Base-by-base conservation (phyloP, 768 basidiomycete genomes). In the Lyophyllum atratum region DNA sequence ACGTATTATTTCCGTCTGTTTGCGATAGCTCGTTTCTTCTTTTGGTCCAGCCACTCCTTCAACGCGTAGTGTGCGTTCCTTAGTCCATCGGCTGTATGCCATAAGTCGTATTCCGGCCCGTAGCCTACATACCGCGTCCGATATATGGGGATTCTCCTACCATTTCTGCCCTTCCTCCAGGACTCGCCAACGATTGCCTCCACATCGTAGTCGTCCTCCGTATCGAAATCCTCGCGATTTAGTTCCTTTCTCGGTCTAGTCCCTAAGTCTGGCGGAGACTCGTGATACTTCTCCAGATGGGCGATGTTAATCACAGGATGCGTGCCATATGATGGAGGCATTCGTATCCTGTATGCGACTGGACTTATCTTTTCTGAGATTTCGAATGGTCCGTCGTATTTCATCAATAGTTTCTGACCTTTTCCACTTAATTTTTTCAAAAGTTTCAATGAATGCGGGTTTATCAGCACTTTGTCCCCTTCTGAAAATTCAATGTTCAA, bases 251-350 rank as follows among this genome's bases (percentile, higher is more conserved):
- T 34, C 0, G 61, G 48, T 3, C 66, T 49, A 4, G 58, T 40
- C 4, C 66, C 65, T 15, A 70, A 62, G 25, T 62, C 57, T 10
- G 51, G 6, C 14, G 69, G 68, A 4, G 68, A 70, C 24, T 3
- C 0, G 0, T 49, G 21, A 43, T 73, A 73, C 9, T 25, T 50
- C 49, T 72, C 67, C 7, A 75, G 61, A 47, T 74, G 74, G 0
- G 63, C 61, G 2, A 75, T 71, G 43, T 72, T 74, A 2, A 76
- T 34, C 2, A 76, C 61, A 3, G 70, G 68, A 54, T 74, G 70
- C 1, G 68, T 73, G 0, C 62, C 55, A 56, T 71, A 70, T 0
- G 68, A 66, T 0, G 53, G 56, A 1, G 74, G 74, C 11, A 74
- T 15, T 1, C 68, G 50, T 1, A 74, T 29, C 2, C 56, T 64